Base-by-base conservation (phyloP, 768 basidiomycete genomes). In the Pleurotus tuoliensis region DNA sequence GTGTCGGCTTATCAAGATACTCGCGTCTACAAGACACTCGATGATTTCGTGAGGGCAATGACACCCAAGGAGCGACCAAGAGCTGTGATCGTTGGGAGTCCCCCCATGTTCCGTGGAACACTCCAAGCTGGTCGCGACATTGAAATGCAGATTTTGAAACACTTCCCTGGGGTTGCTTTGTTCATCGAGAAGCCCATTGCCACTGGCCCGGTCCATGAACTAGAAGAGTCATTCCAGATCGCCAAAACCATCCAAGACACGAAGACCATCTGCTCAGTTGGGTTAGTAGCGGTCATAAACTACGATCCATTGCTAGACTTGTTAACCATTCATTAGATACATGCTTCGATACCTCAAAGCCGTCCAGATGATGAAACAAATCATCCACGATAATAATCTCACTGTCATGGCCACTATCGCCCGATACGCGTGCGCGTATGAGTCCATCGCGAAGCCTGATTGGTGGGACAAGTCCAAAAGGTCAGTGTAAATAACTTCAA, bases 381-480 rank as follows among this genome's bases (percentile, higher is more conserved):
- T 98, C 70, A 90, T 99, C 68, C 78, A 91, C 66, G 93, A 96
- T 60, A 98, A 98, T 69, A 83, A 92, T 66, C 80, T 99, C 57
- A 89, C 88, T 18, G 94, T 99, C 51, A 98, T 98, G 95, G 81
- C 88, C 46, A 98, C 96, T 37, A 86, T 95, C 62, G 95, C 94
- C 6, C 88, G 96, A 57, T 99, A 98, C 72, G 93, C 92, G 9
- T 88, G 87, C 64, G 92, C 91, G 40, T 95, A 93, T 64, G 82
- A 90, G 68, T 72, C 82, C 20, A 91, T 90, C 57, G 80, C 82
- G 9, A 92, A 93, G 71, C 82, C 80, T 3, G 89, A 94, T 60
- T 95, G 94, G 94, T 95, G 94, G 94, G 86, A 93, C 77, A 94
- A 94, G 73, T 83, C 88, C 20, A 90, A 83, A 76, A 91, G 87